Evolutionary conservation across 257 asterid species (phyloP).

Genomic region (Thymus mandschuricus): DNA sequence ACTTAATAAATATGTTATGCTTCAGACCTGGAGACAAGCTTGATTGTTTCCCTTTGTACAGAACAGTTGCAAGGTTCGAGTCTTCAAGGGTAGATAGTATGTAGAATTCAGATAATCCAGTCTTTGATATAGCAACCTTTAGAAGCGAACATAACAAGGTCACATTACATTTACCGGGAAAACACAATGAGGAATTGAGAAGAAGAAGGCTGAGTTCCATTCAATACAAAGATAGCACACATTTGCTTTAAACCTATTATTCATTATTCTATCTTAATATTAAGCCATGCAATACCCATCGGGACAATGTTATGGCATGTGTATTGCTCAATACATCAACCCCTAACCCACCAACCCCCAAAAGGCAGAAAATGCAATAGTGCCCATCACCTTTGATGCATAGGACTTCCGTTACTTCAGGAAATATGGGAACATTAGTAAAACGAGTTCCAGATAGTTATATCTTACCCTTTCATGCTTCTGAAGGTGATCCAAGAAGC

Average conservation of each 20-base stretch:
- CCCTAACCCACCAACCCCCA: neutral
- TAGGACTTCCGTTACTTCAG: neutral
- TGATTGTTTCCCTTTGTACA: constrained; percentile 37
- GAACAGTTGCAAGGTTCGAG: constrained; percentile 40
- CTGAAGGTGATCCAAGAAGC: constrained; percentile 51
- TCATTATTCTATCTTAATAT: constrained; percentile 14
- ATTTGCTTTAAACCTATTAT: constrained; percentile 5
- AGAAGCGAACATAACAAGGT: neutral
- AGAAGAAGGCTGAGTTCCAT: neutral
- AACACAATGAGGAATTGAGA: constrained; percentile 3
- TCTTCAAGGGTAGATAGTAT: constrained; percentile 51
- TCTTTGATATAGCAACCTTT: constrained; percentile 63
- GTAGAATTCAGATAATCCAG: constrained; percentile 48
- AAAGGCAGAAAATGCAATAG: neutral
- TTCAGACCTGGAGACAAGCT: constrained; percentile 22
- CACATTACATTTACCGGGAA: neutral
- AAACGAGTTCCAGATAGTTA: constrained; percentile 25
- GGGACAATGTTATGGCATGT: neutral
- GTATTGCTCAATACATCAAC: neutral
- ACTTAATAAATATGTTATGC: constrained; percentile 40
- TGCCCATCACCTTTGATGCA: constrained; percentile 1
- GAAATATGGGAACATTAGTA: neutral
- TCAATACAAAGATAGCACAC: constrained; percentile 5
- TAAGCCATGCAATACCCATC: constrained; percentile 3
- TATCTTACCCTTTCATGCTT: constrained; percentile 47